phyloP scores from a whole-genome alignment of 2,329 filamentous ascomycete genomes.

The Allantophomopsis cytisporea region DNA sequence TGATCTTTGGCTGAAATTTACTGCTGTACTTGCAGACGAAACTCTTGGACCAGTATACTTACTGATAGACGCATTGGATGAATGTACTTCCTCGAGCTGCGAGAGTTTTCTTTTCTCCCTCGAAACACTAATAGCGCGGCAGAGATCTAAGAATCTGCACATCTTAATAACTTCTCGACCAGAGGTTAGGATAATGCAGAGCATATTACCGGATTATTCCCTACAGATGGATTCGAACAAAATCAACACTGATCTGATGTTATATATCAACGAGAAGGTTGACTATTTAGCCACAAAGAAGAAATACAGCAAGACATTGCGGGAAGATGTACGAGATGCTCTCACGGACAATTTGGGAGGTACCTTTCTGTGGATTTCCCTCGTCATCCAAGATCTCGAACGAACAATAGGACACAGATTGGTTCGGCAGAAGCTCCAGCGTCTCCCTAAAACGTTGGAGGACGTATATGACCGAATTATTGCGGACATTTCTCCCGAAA shows the following conservation, averaged over 20 bases:
- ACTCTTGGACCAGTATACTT: slow-evolving; percentile 6
- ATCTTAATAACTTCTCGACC: slow-evolving; percentile 1
- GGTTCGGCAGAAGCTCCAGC: not conserved
- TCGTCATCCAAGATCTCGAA: slow-evolving; percentile 7
- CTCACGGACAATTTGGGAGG: slow-evolving; percentile 11
- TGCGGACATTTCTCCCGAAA: not conserved
- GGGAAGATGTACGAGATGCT: slow-evolving; percentile 1
- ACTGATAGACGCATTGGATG: slow-evolving; percentile 16
- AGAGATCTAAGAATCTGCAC: not conserved
- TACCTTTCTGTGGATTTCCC: slow-evolving; percentile 16
- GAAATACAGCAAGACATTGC: slow-evolving; percentile 4
- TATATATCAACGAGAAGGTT: slow-evolving; percentile 10
- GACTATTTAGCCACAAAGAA: not conserved
- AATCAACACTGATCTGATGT: slow-evolving; percentile 8
- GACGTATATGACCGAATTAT: slow-evolving; percentile 1
- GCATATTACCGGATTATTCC: too few relatives aligned
- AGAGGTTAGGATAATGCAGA: not conserved
- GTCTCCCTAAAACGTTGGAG: not conserved
- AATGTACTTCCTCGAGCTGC: slow-evolving; percentile 9
- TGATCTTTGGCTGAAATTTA: slow-evolving; percentile 9
- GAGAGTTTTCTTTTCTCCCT: slow-evolving; percentile 2
- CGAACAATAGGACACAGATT: too few relatives aligned
- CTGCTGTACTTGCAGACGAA: slow-evolving; percentile 7
- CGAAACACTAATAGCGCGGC: not conserved
- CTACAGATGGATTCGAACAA: not conserved